Conservation (phyloP, 31 red algal genomes). For the Endocladia muricata region DNA sequence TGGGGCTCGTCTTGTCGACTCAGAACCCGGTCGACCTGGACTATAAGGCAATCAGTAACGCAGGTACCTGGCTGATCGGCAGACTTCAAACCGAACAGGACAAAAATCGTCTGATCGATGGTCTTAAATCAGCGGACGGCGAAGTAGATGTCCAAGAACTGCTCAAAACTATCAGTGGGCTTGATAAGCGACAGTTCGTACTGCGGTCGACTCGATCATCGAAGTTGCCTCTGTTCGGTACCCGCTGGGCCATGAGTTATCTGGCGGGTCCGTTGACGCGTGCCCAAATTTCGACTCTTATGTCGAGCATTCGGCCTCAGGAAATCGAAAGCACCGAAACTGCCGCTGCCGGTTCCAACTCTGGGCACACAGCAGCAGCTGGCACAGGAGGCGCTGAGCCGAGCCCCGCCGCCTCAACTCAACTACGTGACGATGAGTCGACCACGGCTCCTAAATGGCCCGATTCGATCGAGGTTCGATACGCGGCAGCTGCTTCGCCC, state of each 20-base stretch:
- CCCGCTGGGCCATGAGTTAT: not conserved
- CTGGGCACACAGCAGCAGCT: no score
- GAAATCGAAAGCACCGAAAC: not conserved
- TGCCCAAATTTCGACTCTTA: not conserved
- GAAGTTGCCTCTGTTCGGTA: not conserved
- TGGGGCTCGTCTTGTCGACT: no score
- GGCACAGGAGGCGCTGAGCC: no score
- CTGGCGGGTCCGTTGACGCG: not conserved
- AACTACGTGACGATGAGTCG: not conserved
- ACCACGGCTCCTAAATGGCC: not conserved
- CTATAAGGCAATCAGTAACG: not conserved
- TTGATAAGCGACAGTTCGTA: not conserved
- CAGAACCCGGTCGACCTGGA: not conserved
- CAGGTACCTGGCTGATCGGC: constrained; percentile 3
- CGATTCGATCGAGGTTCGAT: not conserved
- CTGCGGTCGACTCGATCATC: not conserved
- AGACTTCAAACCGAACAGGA: constrained; percentile 3
- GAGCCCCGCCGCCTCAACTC: not conserved
- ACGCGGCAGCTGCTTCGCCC: not conserved
- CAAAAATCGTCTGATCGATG: constrained; percentile 2
- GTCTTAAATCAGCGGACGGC: not conserved
- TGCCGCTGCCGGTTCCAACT: no score
- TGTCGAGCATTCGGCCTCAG: not conserved
- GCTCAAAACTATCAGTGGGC: not conserved
- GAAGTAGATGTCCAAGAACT: not conserved